These are phyloP conservation scores for Jasminum sambac DNA, from an alignment of 257 asterid genomes.

Conservation along the genomic window DNA sequence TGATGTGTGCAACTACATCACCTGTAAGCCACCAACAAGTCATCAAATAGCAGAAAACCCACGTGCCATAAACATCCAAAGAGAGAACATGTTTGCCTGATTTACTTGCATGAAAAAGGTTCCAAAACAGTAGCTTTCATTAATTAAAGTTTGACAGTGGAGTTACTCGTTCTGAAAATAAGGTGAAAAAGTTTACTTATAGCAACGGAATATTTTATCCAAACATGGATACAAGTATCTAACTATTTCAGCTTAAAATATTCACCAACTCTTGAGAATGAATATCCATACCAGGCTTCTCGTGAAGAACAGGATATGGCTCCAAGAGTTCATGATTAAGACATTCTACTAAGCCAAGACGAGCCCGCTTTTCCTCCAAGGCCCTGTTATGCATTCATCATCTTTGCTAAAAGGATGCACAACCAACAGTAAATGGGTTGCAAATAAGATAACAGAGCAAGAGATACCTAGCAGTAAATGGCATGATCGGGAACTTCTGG, in stretches of 20 bases:
- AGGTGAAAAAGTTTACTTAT: not conserved
- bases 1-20: slow-evolving; percentile 87
- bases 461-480: slow-evolving; percentile 73
- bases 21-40: slow-evolving; percentile 46
- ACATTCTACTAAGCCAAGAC: slow-evolving; percentile 86
- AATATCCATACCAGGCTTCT: slow-evolving; percentile 69
- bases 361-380: slow-evolving; percentile 94
- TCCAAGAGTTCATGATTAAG: slow-evolving; percentile 90
- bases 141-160: too few species aligned
- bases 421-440: not conserved
- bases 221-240: not conserved
- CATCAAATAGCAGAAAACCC: not conserved
- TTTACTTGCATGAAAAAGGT: too few species aligned
- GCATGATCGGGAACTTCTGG: slow-evolving; percentile 86
- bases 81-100: not conserved
- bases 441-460: not conserved
- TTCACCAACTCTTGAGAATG: not conserved
- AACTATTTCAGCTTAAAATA: not conserved
- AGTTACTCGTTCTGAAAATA: too few species aligned
- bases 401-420: slow-evolving; percentile 1
- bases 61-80: not conserved
- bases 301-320: slow-evolving; percentile 94
- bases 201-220: not conserved
- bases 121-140: too few species aligned
- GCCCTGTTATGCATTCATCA: slow-evolving; percentile 51